Percentiles rank a stretch among this genome's conserved stretches.
Conservation (phyloP, 108 stramenopile species). For the Nannochloropsis salina region DNA sequence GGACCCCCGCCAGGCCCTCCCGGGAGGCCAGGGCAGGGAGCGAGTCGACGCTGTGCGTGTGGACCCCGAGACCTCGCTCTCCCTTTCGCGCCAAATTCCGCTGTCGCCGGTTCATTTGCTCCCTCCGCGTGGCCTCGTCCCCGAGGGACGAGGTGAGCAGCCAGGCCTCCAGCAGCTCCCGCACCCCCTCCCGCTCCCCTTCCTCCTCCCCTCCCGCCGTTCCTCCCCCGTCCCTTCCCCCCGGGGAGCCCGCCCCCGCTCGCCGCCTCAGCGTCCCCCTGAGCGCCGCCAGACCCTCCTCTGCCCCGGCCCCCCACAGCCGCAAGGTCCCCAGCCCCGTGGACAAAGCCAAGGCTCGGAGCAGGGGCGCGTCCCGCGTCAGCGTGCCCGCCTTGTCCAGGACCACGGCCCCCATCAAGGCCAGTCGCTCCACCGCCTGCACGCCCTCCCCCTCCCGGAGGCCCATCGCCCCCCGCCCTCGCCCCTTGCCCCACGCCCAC, state of each 20-base stretch:
- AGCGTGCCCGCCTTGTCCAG: not conserved
- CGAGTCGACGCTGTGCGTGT: too few relatives aligned
- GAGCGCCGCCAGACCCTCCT: not conserved
- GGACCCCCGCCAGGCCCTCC: not conserved
- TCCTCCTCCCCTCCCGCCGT: not conserved
- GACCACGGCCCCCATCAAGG: constrained; percentile 1
- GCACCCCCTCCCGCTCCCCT: not conserved
- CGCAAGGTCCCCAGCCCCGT: not conserved
- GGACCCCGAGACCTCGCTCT: too few relatives aligned
- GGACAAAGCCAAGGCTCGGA: not conserved
- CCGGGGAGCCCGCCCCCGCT: not conserved
- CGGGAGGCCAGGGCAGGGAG: not conserved
- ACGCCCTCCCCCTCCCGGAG: not conserved
- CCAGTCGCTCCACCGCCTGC: constrained; percentile 8
- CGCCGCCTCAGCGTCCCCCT: not conserved
- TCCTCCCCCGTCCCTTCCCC: constrained; percentile 1
- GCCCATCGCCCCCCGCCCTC: not conserved
- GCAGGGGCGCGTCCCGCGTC: not conserved
- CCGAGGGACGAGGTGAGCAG: not conserved
- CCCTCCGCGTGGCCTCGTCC: not conserved
- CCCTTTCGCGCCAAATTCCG: not conserved
- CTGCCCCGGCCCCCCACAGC: not conserved
- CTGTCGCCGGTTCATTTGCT: not conserved
- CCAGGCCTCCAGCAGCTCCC: constrained; percentile 6
- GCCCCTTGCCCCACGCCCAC: not conserved